Evolutionary conservation across 106 monocot species (phyloP).

Genomic region (Dendrobium huoshanense): DNA sequence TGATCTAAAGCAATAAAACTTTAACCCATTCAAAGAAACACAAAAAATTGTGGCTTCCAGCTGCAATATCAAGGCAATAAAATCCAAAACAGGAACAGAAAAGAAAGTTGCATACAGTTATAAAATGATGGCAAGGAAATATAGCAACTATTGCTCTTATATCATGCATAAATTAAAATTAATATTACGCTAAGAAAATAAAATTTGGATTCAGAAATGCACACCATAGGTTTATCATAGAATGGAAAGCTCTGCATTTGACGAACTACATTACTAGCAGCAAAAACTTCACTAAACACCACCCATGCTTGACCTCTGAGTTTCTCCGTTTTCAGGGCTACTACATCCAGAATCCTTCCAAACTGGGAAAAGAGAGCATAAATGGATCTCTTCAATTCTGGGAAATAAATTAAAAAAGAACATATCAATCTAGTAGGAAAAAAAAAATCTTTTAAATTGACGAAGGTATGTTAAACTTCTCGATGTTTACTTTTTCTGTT

Average conservation of each 20-base stretch:
- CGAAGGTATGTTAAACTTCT: background rate
- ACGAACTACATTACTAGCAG: constrained; percentile 83
- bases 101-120: background rate
- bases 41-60: background rate
- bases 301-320: constrained; percentile 96
- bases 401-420: background rate
- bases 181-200: background rate
- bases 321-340: constrained; percentile 71
- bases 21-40: background rate
- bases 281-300: constrained; percentile 83
- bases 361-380: constrained; percentile 91
- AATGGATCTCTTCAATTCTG: constrained; percentile 93
- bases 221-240: constrained; percentile 90
- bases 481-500: background rate
- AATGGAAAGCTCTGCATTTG: constrained; percentile 95
- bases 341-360: constrained; percentile 90
- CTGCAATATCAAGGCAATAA: background rate
- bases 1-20: background rate
- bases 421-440: background rate
- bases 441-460: background rate
- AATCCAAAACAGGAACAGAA: background rate
- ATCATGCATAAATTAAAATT: background rate
- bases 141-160: background rate
- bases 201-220: background rate
- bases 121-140: background rate